These are phyloP conservation scores for Debaryomyces sp. DNA, from an alignment of 1,139 yeast species.

Conservation along the genomic window DNA sequence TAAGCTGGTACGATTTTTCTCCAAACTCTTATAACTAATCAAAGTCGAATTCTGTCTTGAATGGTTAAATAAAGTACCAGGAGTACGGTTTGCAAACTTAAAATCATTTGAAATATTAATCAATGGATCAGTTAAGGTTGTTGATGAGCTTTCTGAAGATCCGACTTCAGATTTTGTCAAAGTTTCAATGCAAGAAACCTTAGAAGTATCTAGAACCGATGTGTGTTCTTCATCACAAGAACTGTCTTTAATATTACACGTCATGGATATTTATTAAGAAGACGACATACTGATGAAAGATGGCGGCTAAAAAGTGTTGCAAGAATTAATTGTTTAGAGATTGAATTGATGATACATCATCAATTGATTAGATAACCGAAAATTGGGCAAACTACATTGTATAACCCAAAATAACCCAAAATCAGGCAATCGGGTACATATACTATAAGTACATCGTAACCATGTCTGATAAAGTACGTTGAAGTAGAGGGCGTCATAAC, in stretches of 20 bases:
- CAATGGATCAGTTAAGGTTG: background rate
- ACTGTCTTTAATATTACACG: background rate
- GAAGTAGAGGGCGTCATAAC: background rate
- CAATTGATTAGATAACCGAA: background rate
- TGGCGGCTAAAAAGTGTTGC: constrained; percentile 2
- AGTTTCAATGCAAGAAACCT: background rate
- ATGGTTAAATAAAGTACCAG: background rate
- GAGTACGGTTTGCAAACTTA: background rate
- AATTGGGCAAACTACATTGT: no score
- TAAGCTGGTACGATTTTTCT: background rate
- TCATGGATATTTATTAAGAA: background rate
- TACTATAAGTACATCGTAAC: background rate
- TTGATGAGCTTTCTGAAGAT: background rate
- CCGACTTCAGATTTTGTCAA: background rate
- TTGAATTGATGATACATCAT: background rate
- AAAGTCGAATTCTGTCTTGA: background rate
- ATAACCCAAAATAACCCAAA: no score
- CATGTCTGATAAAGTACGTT: background rate
- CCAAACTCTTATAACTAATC: background rate
- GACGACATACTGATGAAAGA: background rate
- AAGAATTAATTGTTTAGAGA: background rate
- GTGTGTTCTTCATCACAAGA: background rate
- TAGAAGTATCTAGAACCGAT: background rate
- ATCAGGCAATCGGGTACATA: background rate
- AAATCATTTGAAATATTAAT: background rate